Conservation (phyloP, 495 filamentous ascomycete species). For the Podospora comata region DNA sequence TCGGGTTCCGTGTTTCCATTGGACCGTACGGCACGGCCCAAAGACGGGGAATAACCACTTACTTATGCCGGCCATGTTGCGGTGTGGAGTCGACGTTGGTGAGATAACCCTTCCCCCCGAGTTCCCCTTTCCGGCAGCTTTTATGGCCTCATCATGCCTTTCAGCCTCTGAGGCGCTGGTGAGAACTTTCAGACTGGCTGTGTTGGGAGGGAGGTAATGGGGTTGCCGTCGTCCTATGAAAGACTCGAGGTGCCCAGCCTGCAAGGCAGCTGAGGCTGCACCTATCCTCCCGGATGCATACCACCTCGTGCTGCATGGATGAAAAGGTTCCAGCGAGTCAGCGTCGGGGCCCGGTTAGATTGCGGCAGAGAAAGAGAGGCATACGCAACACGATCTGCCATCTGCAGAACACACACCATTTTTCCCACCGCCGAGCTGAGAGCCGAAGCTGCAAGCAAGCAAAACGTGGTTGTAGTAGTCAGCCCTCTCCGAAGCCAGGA, state of each 20-base stretch:
- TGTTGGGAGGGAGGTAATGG: background rate
- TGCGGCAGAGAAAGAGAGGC: background rate
- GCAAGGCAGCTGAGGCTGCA: conserved; percentile 2
- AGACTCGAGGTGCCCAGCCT: background rate
- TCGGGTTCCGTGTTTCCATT: background rate
- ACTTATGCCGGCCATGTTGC: background rate
- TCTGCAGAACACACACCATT: background rate
- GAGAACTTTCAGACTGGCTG: too few species aligned
- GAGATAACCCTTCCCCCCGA: background rate
- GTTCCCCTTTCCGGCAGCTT: background rate
- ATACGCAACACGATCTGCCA: background rate
- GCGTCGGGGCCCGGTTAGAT: conserved; percentile 1
- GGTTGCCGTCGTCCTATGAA: background rate
- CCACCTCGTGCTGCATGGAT: conserved; percentile 2
- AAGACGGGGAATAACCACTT: background rate
- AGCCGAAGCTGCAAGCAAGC: background rate
- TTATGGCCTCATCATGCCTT: background rate
- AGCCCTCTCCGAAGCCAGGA: background rate
- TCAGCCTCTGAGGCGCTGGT: background rate
- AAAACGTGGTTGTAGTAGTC: background rate
- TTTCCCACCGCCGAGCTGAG: background rate
- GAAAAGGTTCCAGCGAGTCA: background rate
- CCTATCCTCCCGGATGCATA: background rate
- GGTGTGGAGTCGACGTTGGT: background rate
- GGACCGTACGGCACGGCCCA: background rate